These are phyloP conservation scores for Ballota nigra DNA, from an alignment of 257 asterid genomes.

Conservation along the genomic window DNA sequence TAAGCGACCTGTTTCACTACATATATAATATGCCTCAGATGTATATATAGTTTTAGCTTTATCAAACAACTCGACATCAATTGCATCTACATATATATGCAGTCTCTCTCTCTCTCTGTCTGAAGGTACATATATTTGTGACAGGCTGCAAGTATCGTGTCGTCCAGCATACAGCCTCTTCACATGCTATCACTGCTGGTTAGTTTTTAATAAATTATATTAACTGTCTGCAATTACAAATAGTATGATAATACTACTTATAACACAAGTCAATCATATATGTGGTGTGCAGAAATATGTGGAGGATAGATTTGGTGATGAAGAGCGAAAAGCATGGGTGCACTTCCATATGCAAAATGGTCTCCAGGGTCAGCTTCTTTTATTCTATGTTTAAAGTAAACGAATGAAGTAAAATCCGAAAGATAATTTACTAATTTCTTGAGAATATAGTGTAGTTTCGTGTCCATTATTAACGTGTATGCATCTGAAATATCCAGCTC, in stretches of 20 bases:
- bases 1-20: neutral
- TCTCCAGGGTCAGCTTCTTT: slow-evolving; percentile 46
- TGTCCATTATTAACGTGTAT: neutral
- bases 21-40: too few relatives aligned
- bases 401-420: neutral
- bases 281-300: slow-evolving; percentile 42
- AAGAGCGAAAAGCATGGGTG: slow-evolving; percentile 50
- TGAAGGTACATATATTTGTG: neutral
- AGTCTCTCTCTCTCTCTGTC: too few relatives aligned
- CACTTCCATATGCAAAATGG: slow-evolving; percentile 50
- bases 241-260: neutral
- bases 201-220: slow-evolving; percentile 17
- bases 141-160: slow-evolving; percentile 71
- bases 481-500: slow-evolving; percentile 42
- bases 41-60: neutral
- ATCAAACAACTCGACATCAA: neutral
- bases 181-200: slow-evolving; percentile 69
- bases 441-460: neutral
- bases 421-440: neutral
- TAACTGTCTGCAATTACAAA: neutral
- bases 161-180: slow-evolving; percentile 78
- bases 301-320: slow-evolving; percentile 56
- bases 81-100: too few relatives aligned
- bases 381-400: neutral
- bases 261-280: neutral